Conservation (phyloP, 202 grass and related monocot species). For the Zoysia matrella region DNA sequence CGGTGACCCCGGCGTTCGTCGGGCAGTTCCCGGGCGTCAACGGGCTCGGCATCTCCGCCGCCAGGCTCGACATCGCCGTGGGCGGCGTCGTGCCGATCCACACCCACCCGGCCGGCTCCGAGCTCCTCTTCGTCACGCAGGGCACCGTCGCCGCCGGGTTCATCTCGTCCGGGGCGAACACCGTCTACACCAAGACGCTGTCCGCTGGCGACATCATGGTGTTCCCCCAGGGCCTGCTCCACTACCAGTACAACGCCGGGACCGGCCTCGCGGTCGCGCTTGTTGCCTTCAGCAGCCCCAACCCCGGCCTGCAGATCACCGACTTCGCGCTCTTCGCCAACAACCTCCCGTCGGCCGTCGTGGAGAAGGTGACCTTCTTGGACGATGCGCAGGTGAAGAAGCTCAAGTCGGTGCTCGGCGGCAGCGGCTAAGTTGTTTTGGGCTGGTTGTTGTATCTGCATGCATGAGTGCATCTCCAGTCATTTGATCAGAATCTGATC, state of each 20-base stretch:
- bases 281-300: slow-evolving; percentile 63
- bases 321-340: slow-evolving; percentile 74
- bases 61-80: slow-evolving; percentile 60
- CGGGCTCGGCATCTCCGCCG: slow-evolving; percentile 77
- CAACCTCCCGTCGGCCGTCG: slow-evolving; percentile 59
- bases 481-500: not conserved
- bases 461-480: not conserved
- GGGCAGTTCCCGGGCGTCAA: slow-evolving; percentile 71
- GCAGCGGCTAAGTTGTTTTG: slow-evolving; percentile 47
- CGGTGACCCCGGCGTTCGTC: slow-evolving; percentile 76
- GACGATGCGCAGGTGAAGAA: slow-evolving; percentile 75
- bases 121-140: slow-evolving; percentile 62
- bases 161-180: slow-evolving; percentile 55
- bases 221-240: slow-evolving; percentile 74
- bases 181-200: slow-evolving; percentile 54
- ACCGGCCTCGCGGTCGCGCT: slow-evolving; percentile 39
- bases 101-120: slow-evolving; percentile 73
- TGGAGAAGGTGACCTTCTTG: slow-evolving; percentile 80
- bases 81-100: slow-evolving; percentile 74
- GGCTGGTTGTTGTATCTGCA: slow-evolving; percentile 8
- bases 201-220: slow-evolving; percentile 61
- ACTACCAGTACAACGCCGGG: slow-evolving; percentile 78
- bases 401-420: slow-evolving; percentile 75
- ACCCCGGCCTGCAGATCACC: slow-evolving; percentile 82
- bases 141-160: slow-evolving; percentile 60